phyloP scores from a whole-genome alignment of 1,139 yeast genomes.

The Hansenula sp. region DNA sequence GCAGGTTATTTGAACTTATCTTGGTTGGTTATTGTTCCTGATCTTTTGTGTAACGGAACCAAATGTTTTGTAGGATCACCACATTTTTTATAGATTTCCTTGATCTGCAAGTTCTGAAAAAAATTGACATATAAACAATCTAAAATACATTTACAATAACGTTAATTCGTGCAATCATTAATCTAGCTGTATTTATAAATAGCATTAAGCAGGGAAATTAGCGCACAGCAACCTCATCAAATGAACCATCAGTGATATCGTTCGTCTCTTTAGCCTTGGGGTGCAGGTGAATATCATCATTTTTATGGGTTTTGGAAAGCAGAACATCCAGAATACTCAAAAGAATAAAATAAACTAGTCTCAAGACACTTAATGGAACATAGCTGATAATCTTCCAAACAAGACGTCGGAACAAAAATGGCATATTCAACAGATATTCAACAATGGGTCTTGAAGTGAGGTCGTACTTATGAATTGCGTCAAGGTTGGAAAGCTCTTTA shows the following conservation, averaged over 20 bases:
- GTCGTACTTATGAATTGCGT: not conserved
- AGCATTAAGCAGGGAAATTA: too few species aligned
- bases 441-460: constrained; percentile 6
- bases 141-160: too few species aligned
- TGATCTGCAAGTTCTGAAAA: too few species aligned
- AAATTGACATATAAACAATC: too few species aligned
- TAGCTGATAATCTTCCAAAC: constrained; percentile 12
- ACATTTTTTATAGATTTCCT: too few species aligned
- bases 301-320: not conserved
- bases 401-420: constrained; percentile 5
- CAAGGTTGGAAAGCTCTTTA: not conserved
- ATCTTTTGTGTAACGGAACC: too few species aligned
- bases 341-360: constrained; percentile 6
- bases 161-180: too few species aligned
- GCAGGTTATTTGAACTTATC: too few species aligned
- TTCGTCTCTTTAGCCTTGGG: constrained; percentile 1
- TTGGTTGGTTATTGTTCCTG: too few species aligned
- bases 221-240: too few species aligned
- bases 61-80: too few species aligned
- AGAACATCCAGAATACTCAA: constrained; percentile 9
- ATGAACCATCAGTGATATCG: not conserved
- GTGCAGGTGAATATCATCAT: too few species aligned
- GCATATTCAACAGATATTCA: constrained; percentile 6
- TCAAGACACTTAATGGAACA: constrained; percentile 13
- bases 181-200: not conserved